phyloP scores from a whole-genome alignment of 2,329 filamentous ascomycete species.

The Pseudogymnoascus sp. region DNA sequence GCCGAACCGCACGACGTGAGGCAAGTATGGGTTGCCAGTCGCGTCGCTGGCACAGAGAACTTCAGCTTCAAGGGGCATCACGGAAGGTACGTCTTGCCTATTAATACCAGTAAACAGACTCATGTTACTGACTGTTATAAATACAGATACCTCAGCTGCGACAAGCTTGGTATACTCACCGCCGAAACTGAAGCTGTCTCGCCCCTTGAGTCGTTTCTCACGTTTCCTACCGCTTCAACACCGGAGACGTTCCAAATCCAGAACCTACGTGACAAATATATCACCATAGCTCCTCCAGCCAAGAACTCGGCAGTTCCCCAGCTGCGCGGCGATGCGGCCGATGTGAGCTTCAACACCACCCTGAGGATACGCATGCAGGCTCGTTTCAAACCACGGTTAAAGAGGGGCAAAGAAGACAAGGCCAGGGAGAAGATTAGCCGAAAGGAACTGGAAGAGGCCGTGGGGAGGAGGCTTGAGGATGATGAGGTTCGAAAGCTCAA shows the following conservation, averaged over 20 bases:
- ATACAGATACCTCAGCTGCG: conserved; percentile 71
- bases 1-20: conserved; percentile 93
- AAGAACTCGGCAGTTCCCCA: conserved; percentile 49
- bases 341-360: conserved; percentile 60
- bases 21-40: conserved; percentile 89
- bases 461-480: conserved; percentile 69
- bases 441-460: conserved; percentile 75
- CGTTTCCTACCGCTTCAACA: conserved; percentile 56
- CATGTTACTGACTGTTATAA: conserved; percentile 6
- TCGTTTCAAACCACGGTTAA: conserved; percentile 78
- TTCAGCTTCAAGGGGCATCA: conserved; percentile 87
- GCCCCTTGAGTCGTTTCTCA: conserved; percentile 70
- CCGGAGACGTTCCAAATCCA: conserved; percentile 68
- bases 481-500: conserved; percentile 81
- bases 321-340: conserved; percentile 67
- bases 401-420: conserved; percentile 74
- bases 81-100: conserved; percentile 53
- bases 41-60: conserved; percentile 71
- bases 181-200: conserved; percentile 77
- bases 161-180: conserved; percentile 71
- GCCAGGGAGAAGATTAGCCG: conserved; percentile 77
- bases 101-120: not conserved
- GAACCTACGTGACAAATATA: conserved; percentile 62
- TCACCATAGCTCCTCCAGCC: conserved; percentile 52
- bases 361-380: conserved; percentile 89